Base-by-base conservation (phyloP, 352 stramenopile genomes). In the Phytophthora pluvialis region DNA sequence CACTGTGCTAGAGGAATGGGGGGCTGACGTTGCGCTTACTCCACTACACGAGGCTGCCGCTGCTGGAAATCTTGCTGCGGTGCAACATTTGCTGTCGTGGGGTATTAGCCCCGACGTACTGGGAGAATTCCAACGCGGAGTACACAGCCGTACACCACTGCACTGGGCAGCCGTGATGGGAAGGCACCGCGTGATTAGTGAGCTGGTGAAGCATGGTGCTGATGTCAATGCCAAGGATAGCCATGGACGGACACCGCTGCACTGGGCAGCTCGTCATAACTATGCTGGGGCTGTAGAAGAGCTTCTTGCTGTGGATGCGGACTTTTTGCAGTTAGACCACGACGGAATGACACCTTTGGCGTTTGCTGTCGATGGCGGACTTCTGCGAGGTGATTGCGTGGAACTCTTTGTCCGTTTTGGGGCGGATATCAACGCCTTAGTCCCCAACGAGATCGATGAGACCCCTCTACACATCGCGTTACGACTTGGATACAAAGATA, bases 121-220 rank as follows among this genome's bases (percentile, higher is more conserved):
- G 0, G 86, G 86, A 36, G 86, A 94, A 57, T 90, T 86, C 72
- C 80, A 91, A 39, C 65, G 73, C 12, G 86, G 86, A 18, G 70
- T 88, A 1, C 60, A 91, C 47, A 59, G 63, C 8, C 82, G 83
- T 4, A 93, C 84, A 15, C 81, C 86, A 3, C 44, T 94, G 29
- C 86, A 94, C 50, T 94, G 86, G 86, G 86, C 84, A 11, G 80
- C 78, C 13, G 69, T 94, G 15, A 91, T 90, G 74, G 86, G 86
- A 8, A 73, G 81, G 16, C 58, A 63, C 5, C 46, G 59, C n/a
- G 79, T 90, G 10, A 88, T 88, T 29, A 57, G 62, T 4, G 73
- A 86, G 40, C 60, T 94, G 8, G 36, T 93, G 21, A 66, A 64
- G 10, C 68, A 65, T 36, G 51, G 72, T 5, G 84, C 86, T 5